Evolutionary conservation across 805 yeast species (phyloP).

Genomic region (Starmera amethionina): DNA sequence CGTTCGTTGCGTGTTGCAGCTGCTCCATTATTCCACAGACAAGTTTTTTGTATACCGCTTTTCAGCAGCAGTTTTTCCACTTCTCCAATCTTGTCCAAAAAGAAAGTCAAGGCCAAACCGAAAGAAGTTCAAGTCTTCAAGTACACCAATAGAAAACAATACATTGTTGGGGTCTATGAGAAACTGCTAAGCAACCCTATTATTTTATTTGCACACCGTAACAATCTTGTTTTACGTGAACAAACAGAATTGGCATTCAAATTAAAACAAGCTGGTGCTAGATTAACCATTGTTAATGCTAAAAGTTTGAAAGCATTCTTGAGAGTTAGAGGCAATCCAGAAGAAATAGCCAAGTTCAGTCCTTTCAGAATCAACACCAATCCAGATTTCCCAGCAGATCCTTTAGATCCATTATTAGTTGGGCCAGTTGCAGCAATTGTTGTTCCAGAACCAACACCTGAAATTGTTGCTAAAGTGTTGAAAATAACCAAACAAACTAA

Average conservation of each 20-base stretch:
- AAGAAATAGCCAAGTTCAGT: slow-evolving; percentile 63
- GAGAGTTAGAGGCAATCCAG: slow-evolving; percentile 54
- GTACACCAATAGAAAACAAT: slow-evolving; percentile 74
- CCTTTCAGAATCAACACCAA: too few species aligned
- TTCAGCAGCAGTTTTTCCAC: too few species aligned
- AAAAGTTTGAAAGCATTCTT: slow-evolving; percentile 67
- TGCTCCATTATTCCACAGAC: too few species aligned
- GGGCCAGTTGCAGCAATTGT: slow-evolving; percentile 85
- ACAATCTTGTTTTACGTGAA: slow-evolving; percentile 65
- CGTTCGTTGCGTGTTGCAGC: too few species aligned
- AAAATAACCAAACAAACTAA: slow-evolving; percentile 51
- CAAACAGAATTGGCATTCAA: slow-evolving; percentile 53
- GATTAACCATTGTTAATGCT: slow-evolving; percentile 58
- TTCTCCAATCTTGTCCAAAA: too few species aligned
- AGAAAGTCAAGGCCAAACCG: too few species aligned
- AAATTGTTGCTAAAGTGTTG: slow-evolving; percentile 48
- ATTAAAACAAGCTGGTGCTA: slow-evolving; percentile 57
- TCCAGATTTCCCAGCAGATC: slow-evolving; percentile 43
- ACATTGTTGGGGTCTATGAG: slow-evolving; percentile 71
- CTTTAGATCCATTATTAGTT: slow-evolving; percentile 54
- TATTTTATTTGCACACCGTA: slow-evolving; percentile 74
- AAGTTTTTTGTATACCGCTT: too few species aligned
- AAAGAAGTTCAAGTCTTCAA: too few species aligned
- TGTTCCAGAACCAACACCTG: slow-evolving; percentile 64
- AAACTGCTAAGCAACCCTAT: slow-evolving; percentile 59